Evolutionary conservation across 257 asterid genomes (phyloP).

Genomic region (Solanum clarkiae): DNA sequence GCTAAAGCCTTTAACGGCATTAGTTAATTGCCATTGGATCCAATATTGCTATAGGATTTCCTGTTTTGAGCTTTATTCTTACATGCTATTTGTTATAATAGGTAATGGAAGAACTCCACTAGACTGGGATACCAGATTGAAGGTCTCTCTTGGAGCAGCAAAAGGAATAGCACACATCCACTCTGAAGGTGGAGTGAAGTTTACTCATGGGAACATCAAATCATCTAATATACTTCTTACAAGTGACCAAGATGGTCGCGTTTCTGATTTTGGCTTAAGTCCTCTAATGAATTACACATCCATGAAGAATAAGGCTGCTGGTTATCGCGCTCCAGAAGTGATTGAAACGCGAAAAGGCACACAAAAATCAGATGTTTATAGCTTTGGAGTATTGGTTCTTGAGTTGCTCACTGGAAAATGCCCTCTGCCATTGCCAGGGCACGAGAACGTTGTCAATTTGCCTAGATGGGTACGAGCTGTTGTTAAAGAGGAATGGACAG

Average conservation of each 20-base stretch:
- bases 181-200: neutral
- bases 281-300: neutral
- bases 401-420: conserved; percentile 18
- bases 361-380: conserved; percentile 15
- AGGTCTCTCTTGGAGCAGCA: conserved; percentile 9
- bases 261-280: conserved; percentile 11
- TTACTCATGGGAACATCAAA: conserved; percentile 18
- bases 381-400: conserved; percentile 16
- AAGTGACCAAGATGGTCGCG: neutral
- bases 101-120: neutral
- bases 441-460: conserved; percentile 3
- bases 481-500: conserved; percentile 12
- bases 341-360: conserved; percentile 3
- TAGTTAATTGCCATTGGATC: too few relatives aligned
- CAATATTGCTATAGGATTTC: too few relatives aligned
- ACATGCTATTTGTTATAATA: neutral
- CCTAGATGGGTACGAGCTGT: conserved; percentile 15
- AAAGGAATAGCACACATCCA: conserved; percentile 14
- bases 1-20: too few relatives aligned
- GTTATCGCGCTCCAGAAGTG: conserved; percentile 21
- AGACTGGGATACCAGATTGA: conserved; percentile 16
- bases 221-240: conserved; percentile 13
- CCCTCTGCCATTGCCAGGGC: conserved; percentile 1
- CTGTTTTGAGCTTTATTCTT: too few relatives aligned
- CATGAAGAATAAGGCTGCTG: neutral